Evolutionary conservation across 177 flowering plant species (phyloP).

Genomic region (Telopea speciosissima): DNA sequence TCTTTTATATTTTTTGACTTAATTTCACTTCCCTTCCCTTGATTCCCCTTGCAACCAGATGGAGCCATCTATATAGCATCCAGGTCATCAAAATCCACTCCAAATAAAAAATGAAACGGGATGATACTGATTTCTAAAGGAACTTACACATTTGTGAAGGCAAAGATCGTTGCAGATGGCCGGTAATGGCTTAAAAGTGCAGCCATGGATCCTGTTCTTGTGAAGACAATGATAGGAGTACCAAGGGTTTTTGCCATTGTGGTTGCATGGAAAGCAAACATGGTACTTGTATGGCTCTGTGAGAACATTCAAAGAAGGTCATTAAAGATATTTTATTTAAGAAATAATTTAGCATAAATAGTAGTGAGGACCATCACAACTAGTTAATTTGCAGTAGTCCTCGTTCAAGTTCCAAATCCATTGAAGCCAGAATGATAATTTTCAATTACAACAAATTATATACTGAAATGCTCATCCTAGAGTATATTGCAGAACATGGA

Average conservation of each 20-base stretch:
- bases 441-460: not conserved
- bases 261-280: slow-evolving; percentile 94
- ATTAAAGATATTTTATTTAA: not conserved
- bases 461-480: not conserved
- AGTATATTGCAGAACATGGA: not conserved
- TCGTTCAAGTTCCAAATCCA: not conserved
- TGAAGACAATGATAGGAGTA: slow-evolving; percentile 85
- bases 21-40: too few relatives aligned
- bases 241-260: slow-evolving; percentile 88
- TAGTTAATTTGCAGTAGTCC: not conserved
- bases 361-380: not conserved
- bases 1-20: too few relatives aligned
- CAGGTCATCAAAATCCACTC: too few relatives aligned
- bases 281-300: slow-evolving; percentile 84
- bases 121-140: not conserved
- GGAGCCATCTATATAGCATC: too few relatives aligned
- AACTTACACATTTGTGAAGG: slow-evolving; percentile 95
- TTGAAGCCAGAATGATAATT: not conserved
- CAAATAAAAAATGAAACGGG: not conserved
- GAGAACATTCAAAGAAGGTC: slow-evolving; percentile 9
- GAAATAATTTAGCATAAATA: not conserved
- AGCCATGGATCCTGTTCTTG: slow-evolving; percentile 98
- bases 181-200: slow-evolving; percentile 73
- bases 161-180: slow-evolving; percentile 81
- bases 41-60: too few relatives aligned